A percentile compares a stretch with the other conserved stretches of the same genome.
Conservation (phyloP, 345 rosid species). For the Isatis tinctoria region DNA sequence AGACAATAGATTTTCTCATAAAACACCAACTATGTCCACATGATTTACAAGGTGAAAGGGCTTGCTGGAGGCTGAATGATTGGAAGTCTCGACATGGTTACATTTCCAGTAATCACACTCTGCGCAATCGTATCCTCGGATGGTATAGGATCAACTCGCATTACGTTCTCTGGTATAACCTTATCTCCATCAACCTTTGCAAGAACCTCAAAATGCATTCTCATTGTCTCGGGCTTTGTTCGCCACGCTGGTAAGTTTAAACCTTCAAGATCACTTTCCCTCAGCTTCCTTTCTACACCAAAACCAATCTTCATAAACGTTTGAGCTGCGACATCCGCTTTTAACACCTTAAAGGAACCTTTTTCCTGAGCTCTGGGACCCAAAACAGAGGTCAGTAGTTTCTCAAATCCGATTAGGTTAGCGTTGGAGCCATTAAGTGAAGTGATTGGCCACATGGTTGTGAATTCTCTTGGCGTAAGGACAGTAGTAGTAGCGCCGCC, state of each 20-base stretch:
- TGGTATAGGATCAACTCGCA: constrained; percentile 57
- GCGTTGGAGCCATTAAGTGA: constrained; percentile 76
- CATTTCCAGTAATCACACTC: constrained; percentile 48
- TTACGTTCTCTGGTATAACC: constrained; percentile 62
- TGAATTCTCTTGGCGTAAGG: constrained; percentile 64
- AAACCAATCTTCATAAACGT: constrained; percentile 85
- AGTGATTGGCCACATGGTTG: constrained; percentile 87
- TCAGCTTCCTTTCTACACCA: constrained; percentile 75
- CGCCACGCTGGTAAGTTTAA: constrained; percentile 60
- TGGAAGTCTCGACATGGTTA: constrained; percentile 53
- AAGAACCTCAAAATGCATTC: constrained; percentile 86
- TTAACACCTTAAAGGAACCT: constrained; percentile 73
- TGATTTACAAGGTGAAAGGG: constrained; percentile 58
- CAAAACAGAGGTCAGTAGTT: constrained; percentile 63
- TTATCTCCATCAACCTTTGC: constrained; percentile 83
- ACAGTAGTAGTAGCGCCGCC: constrained; percentile 38
- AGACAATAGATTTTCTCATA: neutral
- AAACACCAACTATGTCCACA: neutral
- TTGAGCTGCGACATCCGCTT: constrained; percentile 81
- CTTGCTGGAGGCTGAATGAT: constrained; percentile 53
- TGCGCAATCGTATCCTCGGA: constrained; percentile 62
- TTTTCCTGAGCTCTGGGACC: constrained; percentile 63
- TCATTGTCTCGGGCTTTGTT: constrained; percentile 65
- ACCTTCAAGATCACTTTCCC: constrained; percentile 46
- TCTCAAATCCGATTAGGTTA: constrained; percentile 74